Percentiles rank a stretch among this genome's conserved stretches.
These are phyloP conservation scores for Areca catechu DNA, from an alignment of 176 grass and related monocot species.

Conservation along the genomic window DNA sequence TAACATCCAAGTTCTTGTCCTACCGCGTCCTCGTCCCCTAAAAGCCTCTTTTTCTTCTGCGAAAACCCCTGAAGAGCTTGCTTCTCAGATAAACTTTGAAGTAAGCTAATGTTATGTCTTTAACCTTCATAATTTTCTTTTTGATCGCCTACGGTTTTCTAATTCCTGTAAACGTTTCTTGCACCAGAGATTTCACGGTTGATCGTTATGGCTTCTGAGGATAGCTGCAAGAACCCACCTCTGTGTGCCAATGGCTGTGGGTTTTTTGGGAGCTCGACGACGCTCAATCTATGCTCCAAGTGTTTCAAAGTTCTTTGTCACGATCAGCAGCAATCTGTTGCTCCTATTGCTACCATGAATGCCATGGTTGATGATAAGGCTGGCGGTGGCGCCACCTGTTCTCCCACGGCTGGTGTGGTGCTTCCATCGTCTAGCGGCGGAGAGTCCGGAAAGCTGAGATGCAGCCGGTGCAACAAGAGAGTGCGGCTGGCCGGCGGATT, in stretches of 20 bases:
- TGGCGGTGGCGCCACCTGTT: neutral
- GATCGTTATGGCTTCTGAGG: too few relatives aligned
- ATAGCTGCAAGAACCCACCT: constrained; percentile 2
- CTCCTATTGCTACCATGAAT: constrained; percentile 28
- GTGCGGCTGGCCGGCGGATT: constrained; percentile 51
- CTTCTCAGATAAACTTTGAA: too few relatives aligned
- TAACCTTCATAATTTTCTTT: too few relatives aligned
- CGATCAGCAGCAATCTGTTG: constrained; percentile 1
- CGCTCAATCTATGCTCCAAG: constrained; percentile 71
- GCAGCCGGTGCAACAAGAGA: constrained; percentile 52
- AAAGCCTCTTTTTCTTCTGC: too few relatives aligned
- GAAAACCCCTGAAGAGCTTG: too few relatives aligned
- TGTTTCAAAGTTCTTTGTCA: constrained; percentile 48
- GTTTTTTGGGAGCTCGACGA: constrained; percentile 67
- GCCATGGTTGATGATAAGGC: neutral
- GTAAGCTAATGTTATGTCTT: too few relatives aligned
- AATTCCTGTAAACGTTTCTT: too few relatives aligned
- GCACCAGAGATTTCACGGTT: too few relatives aligned
- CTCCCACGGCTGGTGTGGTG: too few relatives aligned
- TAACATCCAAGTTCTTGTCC: too few relatives aligned
- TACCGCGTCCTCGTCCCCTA: too few relatives aligned
- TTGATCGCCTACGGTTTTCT: too few relatives aligned
- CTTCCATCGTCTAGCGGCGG: neutral
- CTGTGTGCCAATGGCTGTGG: constrained; percentile 80
- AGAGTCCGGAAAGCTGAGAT: constrained; percentile 30